These are phyloP conservation scores for Hypoxylon crocopeplum DNA, from an alignment of 495 filamentous ascomycete genomes.

Conservation along the genomic window DNA sequence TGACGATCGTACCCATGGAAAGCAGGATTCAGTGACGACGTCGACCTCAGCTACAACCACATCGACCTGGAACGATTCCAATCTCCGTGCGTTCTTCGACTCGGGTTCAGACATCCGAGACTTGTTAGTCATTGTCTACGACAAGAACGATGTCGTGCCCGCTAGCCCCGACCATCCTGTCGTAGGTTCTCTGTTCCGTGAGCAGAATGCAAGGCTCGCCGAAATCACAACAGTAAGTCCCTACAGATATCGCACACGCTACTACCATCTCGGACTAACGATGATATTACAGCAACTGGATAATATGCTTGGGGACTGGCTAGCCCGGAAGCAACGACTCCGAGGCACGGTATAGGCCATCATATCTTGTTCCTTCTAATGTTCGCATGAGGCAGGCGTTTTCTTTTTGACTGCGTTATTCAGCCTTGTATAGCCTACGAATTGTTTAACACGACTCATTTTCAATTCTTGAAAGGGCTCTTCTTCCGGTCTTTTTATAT, in stretches of 20 bases:
- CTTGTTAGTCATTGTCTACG: slow-evolving; percentile 87
- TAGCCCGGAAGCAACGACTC: slow-evolving; percentile 68
- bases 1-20: slow-evolving; percentile 47
- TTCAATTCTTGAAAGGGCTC: slow-evolving; percentile 10
- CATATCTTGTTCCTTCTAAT: not conserved
- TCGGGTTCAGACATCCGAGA: slow-evolving; percentile 91
- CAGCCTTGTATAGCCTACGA: slow-evolving; percentile 33
- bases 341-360: slow-evolving; percentile 47
- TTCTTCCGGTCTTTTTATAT: slow-evolving; percentile 2
- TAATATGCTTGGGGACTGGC: slow-evolving; percentile 83
- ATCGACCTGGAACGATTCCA: slow-evolving; percentile 82
- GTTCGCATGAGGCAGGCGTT: slow-evolving; percentile 31
- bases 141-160: slow-evolving; percentile 80
- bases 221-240: slow-evolving; percentile 76
- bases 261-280: slow-evolving; percentile 26
- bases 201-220: slow-evolving; percentile 79
- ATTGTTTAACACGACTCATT: slow-evolving; percentile 16
- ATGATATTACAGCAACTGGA: slow-evolving; percentile 67
- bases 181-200: slow-evolving; percentile 78
- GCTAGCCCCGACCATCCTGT: slow-evolving; percentile 83
- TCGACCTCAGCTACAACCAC: slow-evolving; percentile 50
- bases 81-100: slow-evolving; percentile 87
- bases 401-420: slow-evolving; percentile 16
- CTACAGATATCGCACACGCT: not conserved
- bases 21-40: slow-evolving; percentile 52